A percentile compares a stretch with the other conserved stretches of the same genome.
Evolutionary conservation across 148 eudicot genomes (phyloP).

Genomic region (Chenopodium formosanum): DNA sequence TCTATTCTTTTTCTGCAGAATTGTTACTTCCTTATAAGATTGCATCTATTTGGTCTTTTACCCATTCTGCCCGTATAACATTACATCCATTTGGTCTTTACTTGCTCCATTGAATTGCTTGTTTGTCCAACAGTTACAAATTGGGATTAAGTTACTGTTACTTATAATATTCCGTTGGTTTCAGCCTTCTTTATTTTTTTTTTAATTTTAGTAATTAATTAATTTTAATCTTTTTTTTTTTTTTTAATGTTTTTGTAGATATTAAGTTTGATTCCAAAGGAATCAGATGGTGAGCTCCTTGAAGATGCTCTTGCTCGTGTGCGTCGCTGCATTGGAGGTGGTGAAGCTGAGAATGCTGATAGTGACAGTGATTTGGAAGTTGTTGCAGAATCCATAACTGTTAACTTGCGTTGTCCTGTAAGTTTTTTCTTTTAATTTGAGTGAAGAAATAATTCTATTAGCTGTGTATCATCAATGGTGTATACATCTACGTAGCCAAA

Average conservation of each 20-base stretch:
- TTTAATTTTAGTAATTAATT: background rate
- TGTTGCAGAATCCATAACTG: slow-evolving; percentile 63
- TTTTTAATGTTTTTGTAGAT: slow-evolving; percentile 34
- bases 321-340: slow-evolving; percentile 70
- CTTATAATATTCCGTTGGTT: background rate
- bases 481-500: background rate
- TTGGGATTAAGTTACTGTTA: background rate
- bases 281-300: slow-evolving; percentile 61
- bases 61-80: background rate
- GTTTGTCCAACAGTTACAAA: background rate
- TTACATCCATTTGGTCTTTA: background rate
- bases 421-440: slow-evolving; percentile 28
- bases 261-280: slow-evolving; percentile 57
- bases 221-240: background rate
- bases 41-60: no score
- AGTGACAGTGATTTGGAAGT: slow-evolving; percentile 86
- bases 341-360: slow-evolving; percentile 56
- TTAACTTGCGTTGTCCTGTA: slow-evolving; percentile 77
- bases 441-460: slow-evolving; percentile 3
- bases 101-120: background rate
- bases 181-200: background rate
- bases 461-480: background rate
- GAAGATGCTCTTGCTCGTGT: slow-evolving; percentile 72
- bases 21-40: background rate
- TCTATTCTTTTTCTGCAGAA: background rate